These are phyloP conservation scores for Bretschneidera sinensis DNA, from an alignment of 345 rosid genomes.

Conservation along the genomic window DNA sequence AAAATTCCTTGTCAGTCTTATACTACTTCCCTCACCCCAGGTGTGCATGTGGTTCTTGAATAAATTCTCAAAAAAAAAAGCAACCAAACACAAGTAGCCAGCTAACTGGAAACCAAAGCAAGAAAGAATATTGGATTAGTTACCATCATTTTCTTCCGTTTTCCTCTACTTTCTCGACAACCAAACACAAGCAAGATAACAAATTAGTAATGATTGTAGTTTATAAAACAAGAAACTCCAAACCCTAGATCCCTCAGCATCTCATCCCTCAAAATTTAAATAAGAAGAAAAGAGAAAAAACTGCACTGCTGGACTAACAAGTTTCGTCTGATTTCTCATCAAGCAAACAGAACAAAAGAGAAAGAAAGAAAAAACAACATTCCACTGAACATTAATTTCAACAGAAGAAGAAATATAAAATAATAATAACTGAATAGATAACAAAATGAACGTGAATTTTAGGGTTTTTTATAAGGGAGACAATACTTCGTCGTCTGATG, in stretches of 20 bases:
- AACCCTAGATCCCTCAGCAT: not conserved
- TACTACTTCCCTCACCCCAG: no score
- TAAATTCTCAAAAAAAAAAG: no score
- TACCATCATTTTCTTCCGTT: not conserved
- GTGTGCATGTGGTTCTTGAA: no score
- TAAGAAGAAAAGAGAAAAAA: not conserved
- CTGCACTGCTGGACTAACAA: not conserved
- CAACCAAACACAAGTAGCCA: not conserved
- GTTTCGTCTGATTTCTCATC: not conserved
- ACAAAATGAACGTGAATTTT: not conserved
- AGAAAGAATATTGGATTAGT: not conserved
- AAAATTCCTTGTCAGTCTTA: no score
- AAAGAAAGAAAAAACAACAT: no score
- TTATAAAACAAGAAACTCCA: not conserved
- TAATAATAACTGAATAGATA: not conserved
- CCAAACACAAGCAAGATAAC: slow-evolving; percentile 7
- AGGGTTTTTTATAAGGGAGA: slow-evolving; percentile 1
- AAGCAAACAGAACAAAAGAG: no score
- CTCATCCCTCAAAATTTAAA: not conserved
- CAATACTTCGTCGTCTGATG: slow-evolving; percentile 55
- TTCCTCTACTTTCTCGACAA: slow-evolving; percentile 14
- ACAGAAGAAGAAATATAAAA: not conserved
- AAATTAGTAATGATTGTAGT: not conserved
- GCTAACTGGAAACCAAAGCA: not conserved
- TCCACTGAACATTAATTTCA: not conserved